Evolutionary conservation across 768 basidiomycete genomes (phyloP).

Genomic region (Mycena indigotica): DNA sequence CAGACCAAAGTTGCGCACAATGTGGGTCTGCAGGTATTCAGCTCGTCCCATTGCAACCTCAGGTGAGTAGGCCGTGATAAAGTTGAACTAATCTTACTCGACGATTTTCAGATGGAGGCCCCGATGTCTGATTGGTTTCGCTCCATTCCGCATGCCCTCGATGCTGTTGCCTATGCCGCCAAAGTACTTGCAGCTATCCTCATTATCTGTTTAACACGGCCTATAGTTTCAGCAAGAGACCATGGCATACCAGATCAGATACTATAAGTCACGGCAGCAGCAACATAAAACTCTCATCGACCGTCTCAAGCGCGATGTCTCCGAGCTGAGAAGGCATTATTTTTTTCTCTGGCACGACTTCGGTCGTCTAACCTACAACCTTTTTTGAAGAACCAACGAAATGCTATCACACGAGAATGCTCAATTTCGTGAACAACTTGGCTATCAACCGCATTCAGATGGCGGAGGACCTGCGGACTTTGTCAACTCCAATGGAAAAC

Average conservation of each 20-base stretch:
- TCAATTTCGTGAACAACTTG: conserved; percentile 44
- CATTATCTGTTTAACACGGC: not conserved
- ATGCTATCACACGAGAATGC: conserved; percentile 52
- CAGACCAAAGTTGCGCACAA: conserved; percentile 73
- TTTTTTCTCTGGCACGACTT: conserved; percentile 7
- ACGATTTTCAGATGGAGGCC: conserved; percentile 59
- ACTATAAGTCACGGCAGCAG: conserved; percentile 58
- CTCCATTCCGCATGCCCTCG: conserved; percentile 60
- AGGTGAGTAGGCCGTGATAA: conserved; percentile 47
- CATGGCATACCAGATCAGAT: conserved; percentile 66
- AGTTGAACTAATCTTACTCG: not conserved
- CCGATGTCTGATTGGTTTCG: conserved; percentile 87
- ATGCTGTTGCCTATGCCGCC: conserved; percentile 64
- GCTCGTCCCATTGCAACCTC: conserved; percentile 69
- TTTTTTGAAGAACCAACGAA: conserved; percentile 48
- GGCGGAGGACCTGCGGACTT: conserved; percentile 35
- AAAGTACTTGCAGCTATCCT: conserved; percentile 47
- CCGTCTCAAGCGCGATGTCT: conserved; percentile 50
- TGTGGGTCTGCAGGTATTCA: conserved; percentile 68
- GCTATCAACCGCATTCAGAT: conserved; percentile 23
- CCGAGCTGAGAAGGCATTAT: conserved; percentile 61
- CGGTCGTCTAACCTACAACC: conserved; percentile 1
- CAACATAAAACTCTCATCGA: conserved; percentile 59
- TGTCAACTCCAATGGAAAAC: conserved; percentile 65
- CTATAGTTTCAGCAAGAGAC: conserved; percentile 78